A percentile compares a stretch with the other conserved stretches of the same genome.
Evolutionary conservation across 2,329 filamentous ascomycete genomes (phyloP).

Genomic region (Fusarium liriodendri): DNA sequence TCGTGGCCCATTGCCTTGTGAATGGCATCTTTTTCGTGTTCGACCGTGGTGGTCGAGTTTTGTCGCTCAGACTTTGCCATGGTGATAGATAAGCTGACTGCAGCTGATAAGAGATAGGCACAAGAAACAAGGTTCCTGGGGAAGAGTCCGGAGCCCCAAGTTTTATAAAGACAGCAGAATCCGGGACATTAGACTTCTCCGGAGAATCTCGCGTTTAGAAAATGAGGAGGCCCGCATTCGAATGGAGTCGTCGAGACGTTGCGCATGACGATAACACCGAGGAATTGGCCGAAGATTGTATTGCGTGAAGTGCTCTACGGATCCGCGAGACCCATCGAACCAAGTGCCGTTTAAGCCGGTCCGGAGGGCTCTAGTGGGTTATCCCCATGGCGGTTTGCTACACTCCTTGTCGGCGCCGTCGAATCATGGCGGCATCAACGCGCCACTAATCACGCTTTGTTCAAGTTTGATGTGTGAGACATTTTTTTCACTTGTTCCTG

Average conservation of each 20-base stretch:
- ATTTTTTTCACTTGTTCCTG: background rate
- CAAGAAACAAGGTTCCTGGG: background rate
- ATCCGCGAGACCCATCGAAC: conserved; percentile 22
- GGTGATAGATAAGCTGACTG: background rate
- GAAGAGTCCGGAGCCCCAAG: conserved; percentile 21
- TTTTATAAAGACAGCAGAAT: conserved; percentile 24
- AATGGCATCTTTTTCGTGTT: conserved; percentile 36
- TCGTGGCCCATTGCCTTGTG: conserved; percentile 33
- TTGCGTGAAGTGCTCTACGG: conserved; percentile 17
- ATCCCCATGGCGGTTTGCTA: background rate
- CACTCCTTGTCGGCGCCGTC: conserved; percentile 1
- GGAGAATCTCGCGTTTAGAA: conserved; percentile 6
- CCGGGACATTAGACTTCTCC: conserved; percentile 31
- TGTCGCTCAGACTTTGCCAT: conserved; percentile 33
- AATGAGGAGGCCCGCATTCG: conserved; percentile 14
- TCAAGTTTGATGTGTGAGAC: conserved; percentile 8
- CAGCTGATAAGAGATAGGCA: background rate
- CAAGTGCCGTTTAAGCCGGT: conserved; percentile 34
- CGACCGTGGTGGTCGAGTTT: conserved; percentile 37
- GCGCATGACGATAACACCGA: conserved; percentile 41
- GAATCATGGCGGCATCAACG: conserved; percentile 10
- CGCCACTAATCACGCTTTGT: conserved; percentile 11
- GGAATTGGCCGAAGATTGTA: conserved; percentile 33
- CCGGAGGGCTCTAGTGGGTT: conserved; percentile 11
- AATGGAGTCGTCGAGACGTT: conserved; percentile 16